Evolutionary conservation across 176 grass and related monocot genomes (phyloP), one percentile per base, ranked within the genome.

Genomic region (Hsuehochloa calcarea): DNA sequence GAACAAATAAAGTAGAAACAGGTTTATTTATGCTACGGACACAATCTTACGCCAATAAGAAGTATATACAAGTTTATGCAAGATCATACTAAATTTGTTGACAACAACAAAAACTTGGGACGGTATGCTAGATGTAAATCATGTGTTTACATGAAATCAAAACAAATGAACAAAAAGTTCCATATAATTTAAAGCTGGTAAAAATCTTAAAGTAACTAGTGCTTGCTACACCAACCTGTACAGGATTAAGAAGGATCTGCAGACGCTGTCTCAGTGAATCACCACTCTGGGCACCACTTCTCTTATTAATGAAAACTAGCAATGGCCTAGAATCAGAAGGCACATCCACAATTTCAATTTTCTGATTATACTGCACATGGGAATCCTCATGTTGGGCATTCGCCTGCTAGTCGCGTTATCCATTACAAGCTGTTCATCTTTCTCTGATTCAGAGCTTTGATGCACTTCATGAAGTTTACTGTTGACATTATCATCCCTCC

Each of bases 241-340:
- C 47, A 43, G 94, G 94, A 88, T 97, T 97, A 72, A 97, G 87
- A 83, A 97, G 94, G 80, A 97, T 90, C 77, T 92, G 84, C 25
- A 97, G 66, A 71, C 90, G 92, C 38, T 85, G 90, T 80, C 88
- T 94, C 85, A 97, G 66, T 84, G 87, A 92, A 46, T 87, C 88
- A 20, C 94, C 94, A 27, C 80, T 79, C 80, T 97, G 94, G 8
- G 90, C 90, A 74, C 94, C 94, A 65, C 94, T 97, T 93, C 83
- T 94, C 88, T 97, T 97, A 90, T 97, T 97, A 66, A 97, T 80
- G 26, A 97, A 97, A 70, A 97, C 94, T 76, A 97, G 71, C 19
- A 97, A 83, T 17, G 94, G 94, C 79, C 94, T 90, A 46, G 80
- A 85, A 92, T 97, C 90, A 79, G 90, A 82, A 88, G 92, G 86